Base-by-base conservation (phyloP, 768 basidiomycete genomes). In the Ramaria sp. region DNA sequence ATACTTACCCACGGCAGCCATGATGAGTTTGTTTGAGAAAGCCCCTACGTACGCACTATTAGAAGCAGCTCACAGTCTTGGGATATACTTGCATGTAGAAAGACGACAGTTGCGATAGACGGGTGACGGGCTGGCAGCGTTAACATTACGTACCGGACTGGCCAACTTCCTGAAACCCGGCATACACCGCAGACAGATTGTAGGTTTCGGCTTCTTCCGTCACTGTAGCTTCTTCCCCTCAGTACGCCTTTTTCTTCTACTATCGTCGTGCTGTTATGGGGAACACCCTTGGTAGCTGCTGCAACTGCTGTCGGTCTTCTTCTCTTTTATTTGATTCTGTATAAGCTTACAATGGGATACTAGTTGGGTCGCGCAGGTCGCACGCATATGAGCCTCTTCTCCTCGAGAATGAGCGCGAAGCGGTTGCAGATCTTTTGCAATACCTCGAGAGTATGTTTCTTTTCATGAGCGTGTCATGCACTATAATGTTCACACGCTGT, bases 361-460 rank as follows among this genome's bases (percentile, higher is more conserved):
- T 69, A 91, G 89, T 90, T 69, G 80, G 78, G 62, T 85, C 88
- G 67, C 86, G 84, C 68, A 85, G 79, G 77, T 86, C 88, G 63
- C 88, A 91, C 70, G 78, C 85, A 51, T 92, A 91, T 66, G 90
- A 93, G 67, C 90, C 90, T 20, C 70, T 93, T 57, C 77, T 93
- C 43, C 72, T 91, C 53, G 90, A 93, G 75, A 91, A 90, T 68
- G 95, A 99, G 75, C 80, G 95, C 59, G 95, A 98, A 72, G 95
- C 95, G 5, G 96, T 99, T 17, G 95, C 95, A 45, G 96, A 98
- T 72, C 76, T 99, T 51, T 80, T 99, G 12, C 94, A 97, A 69
- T 98, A 90, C 67, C 84, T 99, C 60, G 96, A 99, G 76, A 99
- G 95, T 97, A 70, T 63, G 88, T 72, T 53, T 51, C 42, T 30